Evolutionary conservation across 192 early-diverging fungal genomes (phyloP).

Genomic region (Coemansia sp.): DNA sequence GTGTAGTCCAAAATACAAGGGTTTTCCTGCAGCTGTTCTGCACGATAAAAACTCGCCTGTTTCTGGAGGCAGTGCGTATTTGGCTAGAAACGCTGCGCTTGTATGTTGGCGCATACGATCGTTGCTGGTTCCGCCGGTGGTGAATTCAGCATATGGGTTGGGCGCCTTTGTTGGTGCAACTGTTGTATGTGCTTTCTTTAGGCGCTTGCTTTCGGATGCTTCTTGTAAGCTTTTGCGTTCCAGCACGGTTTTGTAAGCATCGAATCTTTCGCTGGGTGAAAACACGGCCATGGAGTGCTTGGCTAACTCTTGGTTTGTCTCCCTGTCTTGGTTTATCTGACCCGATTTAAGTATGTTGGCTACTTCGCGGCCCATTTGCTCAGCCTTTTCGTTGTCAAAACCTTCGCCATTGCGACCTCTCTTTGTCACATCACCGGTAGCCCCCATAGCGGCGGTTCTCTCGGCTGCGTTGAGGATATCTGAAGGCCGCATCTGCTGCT

Average conservation of each 20-base stretch:
- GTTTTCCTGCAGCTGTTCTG: conserved; percentile 17
- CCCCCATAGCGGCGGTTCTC: too few relatives aligned
- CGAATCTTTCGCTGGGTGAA: conserved; percentile 17
- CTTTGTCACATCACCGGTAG: too few relatives aligned
- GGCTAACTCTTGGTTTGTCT: neutral
- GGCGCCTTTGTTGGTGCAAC: neutral
- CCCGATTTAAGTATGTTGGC: conserved; percentile 5
- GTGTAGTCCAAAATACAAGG: conserved; percentile 32
- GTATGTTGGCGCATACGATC: neutral
- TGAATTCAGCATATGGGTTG: too few relatives aligned
- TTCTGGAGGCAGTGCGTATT: conserved; percentile 35
- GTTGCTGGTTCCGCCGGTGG: neutral
- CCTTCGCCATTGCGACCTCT: too few relatives aligned
- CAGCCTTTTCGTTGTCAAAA: conserved; percentile 47
- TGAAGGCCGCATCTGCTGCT: neutral
- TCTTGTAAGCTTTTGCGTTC: conserved; percentile 6
- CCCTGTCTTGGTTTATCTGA: neutral
- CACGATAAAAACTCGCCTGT: conserved; percentile 35
- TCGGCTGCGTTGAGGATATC: conserved; percentile 39
- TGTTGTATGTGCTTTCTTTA: neutral
- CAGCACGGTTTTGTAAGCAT: conserved; percentile 24
- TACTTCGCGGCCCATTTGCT: conserved; percentile 28
- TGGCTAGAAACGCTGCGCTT: neutral
- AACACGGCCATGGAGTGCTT: conserved; percentile 8
- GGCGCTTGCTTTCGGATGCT: conserved; percentile 7